Evolutionary conservation across 1,284 basidiomycete species (phyloP), one percentile per base, ranked within the genome.

Genomic region (Melampsora americana): DNA sequence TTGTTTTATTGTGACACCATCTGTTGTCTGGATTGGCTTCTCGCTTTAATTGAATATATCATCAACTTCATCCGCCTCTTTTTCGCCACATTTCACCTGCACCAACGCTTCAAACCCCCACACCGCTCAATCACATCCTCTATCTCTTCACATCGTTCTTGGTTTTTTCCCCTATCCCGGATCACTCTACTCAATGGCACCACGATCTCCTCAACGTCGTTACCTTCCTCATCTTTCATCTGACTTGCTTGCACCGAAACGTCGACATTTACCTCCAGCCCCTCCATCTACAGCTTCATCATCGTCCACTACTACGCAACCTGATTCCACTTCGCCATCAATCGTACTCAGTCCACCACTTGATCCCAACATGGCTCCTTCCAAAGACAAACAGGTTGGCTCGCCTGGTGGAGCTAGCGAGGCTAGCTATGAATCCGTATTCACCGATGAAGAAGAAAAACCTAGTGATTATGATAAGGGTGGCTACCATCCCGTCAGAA

Each of bases 401-500:
- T 11, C 66, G 0, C 66, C 66, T 5, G 48, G 56, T 60, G 23
- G 18, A 62, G 39, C 30, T n/a, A 42, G 16, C 20, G 12, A 50
- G 32, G n/a, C 42, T 42, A 26, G 23, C 16, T 23, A 35, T 18
- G 80, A 78, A 35, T 80, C 79, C n/a, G 81, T 82, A 48, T 79
- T 80, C 70, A 83, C 82, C n/a, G 82, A 83, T 77, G 84, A 84
- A 77, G 84, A 84, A 77, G 84, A 84, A 72, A 83, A 84, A 73
- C 79, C 80, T 42, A 83, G 84, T 73, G 84, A 84, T 77, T 83
- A 83, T 72, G 81, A 81, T 73, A 80, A 80, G 50, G 92, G 92
- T 59, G 91, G 91, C 59, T 93, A 93, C 86, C 87, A 92, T 66
- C 95, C 95, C 26, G 93, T 98, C 69, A 90, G 95, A 83, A 93